Base-by-base conservation (phyloP, 495 filamentous ascomycete genomes). In the Monascus purpureus region DNA sequence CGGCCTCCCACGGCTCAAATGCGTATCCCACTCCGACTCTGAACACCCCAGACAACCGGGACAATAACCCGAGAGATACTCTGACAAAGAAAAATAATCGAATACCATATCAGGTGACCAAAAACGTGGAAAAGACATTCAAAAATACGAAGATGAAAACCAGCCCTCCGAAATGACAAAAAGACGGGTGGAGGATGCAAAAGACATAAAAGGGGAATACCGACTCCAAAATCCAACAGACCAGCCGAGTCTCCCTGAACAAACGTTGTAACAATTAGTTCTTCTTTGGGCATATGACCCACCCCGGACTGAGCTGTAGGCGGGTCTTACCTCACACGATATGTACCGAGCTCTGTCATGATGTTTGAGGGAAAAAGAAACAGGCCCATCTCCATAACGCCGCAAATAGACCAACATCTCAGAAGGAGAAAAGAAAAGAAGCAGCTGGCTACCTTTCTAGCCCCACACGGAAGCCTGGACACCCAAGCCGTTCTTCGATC, bases 391-490 rank as follows among this genome's bases (percentile, higher is more conserved):
- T 40, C 48, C 40, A 36, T 31, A 53, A 53, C 50, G 47, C 50
- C 50, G 33, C 29, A 37, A 22, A 38, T 33, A 28, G 6, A 28
- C 26, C 26, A 28, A 28, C 11, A 9, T n/a, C n/a, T n/a, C n/a
- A n/a, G n/a, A 33, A 15, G 14, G 7, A 37, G 9, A 27, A 14
- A 31, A 22, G 16, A 25, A 4, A 24, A 31, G 18, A 24, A 30
- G 20, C 31, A 26, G 13, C 3, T 38, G 20, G 9, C 20, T 22
- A 9, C 4, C n/a, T n/a, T n/a, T 5, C 66, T 70, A 85, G 39
- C 78, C 78, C 80, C 79, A 85, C 37, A 83, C 80, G 29, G 77
- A 81, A 27, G 79, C 77, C 44, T 81, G 77, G 31, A 77, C 74
- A 30, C 77, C 73, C 18, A 82, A 63, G 17, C 69, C 70, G 27